Conservation (phyloP, 192 early-diverging fungal genomes). For the Backusella sp. region DNA sequence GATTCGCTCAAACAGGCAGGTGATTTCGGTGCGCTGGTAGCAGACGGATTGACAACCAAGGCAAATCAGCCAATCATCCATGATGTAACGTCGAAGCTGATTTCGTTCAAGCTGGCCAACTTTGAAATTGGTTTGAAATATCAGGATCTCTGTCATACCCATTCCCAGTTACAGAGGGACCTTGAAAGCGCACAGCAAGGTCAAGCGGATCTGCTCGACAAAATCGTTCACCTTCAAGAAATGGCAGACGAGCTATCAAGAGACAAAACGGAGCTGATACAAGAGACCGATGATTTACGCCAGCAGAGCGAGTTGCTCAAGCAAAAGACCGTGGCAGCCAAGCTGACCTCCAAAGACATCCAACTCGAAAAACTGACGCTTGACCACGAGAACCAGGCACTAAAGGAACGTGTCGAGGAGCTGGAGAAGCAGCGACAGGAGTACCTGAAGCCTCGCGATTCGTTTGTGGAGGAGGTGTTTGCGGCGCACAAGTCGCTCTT, state of each 20-base stretch:
- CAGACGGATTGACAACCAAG: conserved; percentile 19
- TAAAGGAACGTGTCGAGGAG: conserved; percentile 12
- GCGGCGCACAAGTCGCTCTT: conserved; percentile 24
- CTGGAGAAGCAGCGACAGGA: conserved; percentile 29
- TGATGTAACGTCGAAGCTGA: conserved; percentile 36
- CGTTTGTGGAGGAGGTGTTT: conserved; percentile 33
- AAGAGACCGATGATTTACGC: conserved; percentile 21
- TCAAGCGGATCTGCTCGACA: conserved; percentile 33
- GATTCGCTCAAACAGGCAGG: conserved; percentile 24
- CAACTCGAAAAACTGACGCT: conserved; percentile 35
- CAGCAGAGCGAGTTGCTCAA: conserved; percentile 23
- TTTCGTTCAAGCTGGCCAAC: conserved; percentile 38
- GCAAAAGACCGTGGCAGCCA: conserved; percentile 23
- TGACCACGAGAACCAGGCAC: conserved; percentile 13
- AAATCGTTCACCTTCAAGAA: conserved; percentile 20
- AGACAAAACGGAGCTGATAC: conserved; percentile 18
- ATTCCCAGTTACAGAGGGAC: conserved; percentile 25
- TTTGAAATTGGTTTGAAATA: conserved; percentile 43
- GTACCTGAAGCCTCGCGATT: conserved; percentile 26
- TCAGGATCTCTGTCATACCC: conserved; percentile 31
- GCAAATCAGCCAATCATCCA: neutral
- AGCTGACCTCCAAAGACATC: conserved; percentile 31
- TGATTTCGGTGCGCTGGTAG: conserved; percentile 35
- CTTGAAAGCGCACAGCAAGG: conserved; percentile 21
- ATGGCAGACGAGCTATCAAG: conserved; percentile 27